Conservation (phyloP, 2,329 filamentous ascomycete species). For the Blastomyces gilchristii region DNA sequence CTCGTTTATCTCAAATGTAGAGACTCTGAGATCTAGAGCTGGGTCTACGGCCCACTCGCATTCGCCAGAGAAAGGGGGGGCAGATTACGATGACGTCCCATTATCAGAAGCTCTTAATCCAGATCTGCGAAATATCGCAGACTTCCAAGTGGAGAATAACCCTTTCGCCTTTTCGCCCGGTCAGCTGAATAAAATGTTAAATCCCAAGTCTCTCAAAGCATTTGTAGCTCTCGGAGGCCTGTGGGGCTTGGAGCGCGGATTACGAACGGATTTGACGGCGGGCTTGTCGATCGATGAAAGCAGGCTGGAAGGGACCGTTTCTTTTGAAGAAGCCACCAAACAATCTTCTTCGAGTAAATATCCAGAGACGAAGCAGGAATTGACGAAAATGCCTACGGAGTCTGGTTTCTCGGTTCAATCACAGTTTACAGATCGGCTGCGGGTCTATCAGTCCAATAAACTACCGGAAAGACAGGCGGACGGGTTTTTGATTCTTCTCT, state of each 20-base stretch:
- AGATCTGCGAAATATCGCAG: slow-evolving; percentile 63
- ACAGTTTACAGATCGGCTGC: slow-evolving; percentile 47
- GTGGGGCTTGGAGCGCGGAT: slow-evolving; percentile 64
- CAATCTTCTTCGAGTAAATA: slow-evolving; percentile 8
- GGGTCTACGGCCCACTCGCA: slow-evolving; percentile 24
- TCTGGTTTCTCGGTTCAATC: slow-evolving; percentile 12
- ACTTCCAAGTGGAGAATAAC: slow-evolving; percentile 68
- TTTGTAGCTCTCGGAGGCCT: slow-evolving; percentile 74
- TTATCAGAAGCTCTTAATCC: slow-evolving; percentile 56
- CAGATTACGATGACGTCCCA: slow-evolving; percentile 29
- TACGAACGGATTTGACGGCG: slow-evolving; percentile 59
- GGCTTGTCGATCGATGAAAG: slow-evolving; percentile 71
- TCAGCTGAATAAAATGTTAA: slow-evolving; percentile 75
- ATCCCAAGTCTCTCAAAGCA: slow-evolving; percentile 75
- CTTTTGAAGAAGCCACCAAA: slow-evolving; percentile 59
- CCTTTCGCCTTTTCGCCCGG: slow-evolving; percentile 72
- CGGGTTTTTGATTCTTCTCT: slow-evolving; percentile 50
- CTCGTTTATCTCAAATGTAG: slow-evolving; percentile 30
- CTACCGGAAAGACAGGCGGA: slow-evolving; percentile 55
- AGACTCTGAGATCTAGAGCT: slow-evolving; percentile 27
- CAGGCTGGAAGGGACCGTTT: slow-evolving; percentile 52
- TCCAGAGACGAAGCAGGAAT: slow-evolving; percentile 13
- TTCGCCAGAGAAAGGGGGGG: slow-evolving; percentile 15
- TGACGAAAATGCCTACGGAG: slow-evolving; percentile 8
- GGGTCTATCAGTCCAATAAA: slow-evolving; percentile 51